These are phyloP conservation scores for Ogataea degrootiae DNA, from an alignment of 805 yeast genomes.

Conservation along the genomic window DNA sequence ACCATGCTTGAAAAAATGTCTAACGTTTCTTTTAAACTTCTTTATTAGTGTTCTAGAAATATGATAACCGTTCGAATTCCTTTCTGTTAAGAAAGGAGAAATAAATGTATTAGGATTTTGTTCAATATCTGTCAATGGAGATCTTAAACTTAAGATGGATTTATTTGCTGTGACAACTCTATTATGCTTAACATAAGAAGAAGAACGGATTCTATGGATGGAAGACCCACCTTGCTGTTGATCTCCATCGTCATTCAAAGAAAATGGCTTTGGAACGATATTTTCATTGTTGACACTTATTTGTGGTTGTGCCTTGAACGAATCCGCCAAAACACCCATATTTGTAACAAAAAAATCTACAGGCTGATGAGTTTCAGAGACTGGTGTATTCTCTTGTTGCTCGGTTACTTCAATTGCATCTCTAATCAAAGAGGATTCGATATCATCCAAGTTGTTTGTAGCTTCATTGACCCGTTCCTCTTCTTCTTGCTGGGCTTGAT, in stretches of 20 bases:
- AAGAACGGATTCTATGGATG: too few relatives aligned
- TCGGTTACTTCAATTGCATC: neutral
- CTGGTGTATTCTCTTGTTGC: neutral
- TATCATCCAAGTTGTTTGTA: slow-evolving; percentile 3
- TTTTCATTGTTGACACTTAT: slow-evolving; percentile 14
- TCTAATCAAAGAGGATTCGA: slow-evolving; percentile 4
- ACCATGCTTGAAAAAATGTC: slow-evolving; percentile 12
- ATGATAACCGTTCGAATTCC: neutral
- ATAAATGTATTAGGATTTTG: neutral
- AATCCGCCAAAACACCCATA: slow-evolving; percentile 18
- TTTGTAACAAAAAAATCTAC: slow-evolving; percentile 14
- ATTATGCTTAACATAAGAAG: neutral
- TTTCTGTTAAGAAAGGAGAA: neutral
- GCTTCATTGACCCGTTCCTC: neutral
- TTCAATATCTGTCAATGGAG: neutral
- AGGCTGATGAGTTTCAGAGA: neutral
- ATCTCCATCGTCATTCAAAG: neutral
- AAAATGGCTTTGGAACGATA: neutral
- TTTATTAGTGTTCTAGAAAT: slow-evolving; percentile 7
- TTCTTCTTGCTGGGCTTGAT: slow-evolving; percentile 1
- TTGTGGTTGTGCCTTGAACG: slow-evolving; percentile 17
- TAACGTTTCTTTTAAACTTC: slow-evolving; percentile 12
- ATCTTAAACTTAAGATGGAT: slow-evolving; percentile 1
- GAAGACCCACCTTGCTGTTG: neutral
- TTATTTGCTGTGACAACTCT: neutral